Conservation (phyloP, 169 alveolate species). For the Cryptosporidium xiaoi region DNA sequence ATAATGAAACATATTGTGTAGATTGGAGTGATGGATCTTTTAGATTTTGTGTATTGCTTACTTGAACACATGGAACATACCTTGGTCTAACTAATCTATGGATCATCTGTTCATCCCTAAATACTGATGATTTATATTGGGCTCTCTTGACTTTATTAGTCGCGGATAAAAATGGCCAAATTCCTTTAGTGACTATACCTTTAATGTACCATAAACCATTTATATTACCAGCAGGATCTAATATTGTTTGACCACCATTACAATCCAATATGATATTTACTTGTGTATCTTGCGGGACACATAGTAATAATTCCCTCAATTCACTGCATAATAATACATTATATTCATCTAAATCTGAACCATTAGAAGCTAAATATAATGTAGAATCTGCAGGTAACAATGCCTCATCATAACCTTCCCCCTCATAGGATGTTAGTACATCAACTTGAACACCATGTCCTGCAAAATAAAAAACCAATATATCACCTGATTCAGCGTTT, state of each 20-base stretch:
- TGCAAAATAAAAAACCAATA: conserved; percentile 87
- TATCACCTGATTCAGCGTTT: conserved; percentile 84
- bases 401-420: conserved; percentile 93
- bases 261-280: conserved; percentile 87
- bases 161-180: conserved; percentile 90
- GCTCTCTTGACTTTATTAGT: conserved; percentile 88
- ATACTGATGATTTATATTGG: conserved; percentile 81
- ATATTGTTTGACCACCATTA: conserved; percentile 89
- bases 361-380: conserved; percentile 60
- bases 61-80: conserved; percentile 86
- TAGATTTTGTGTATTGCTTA: conserved; percentile 84
- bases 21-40: conserved; percentile 83
- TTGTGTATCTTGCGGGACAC: conserved; percentile 78
- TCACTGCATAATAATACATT: conserved; percentile 85
- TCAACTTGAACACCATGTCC: conserved; percentile 92
- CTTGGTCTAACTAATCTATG: conserved; percentile 86
- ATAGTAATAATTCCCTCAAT: conserved; percentile 80
- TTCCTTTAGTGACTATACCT: conserved; percentile 89
- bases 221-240: conserved; percentile 88
- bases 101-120: conserved; percentile 84
- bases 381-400: conserved; percentile 88
- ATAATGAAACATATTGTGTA: conserved; percentile 76
- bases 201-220: conserved; percentile 84
- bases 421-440: conserved; percentile 91
- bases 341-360: conserved; percentile 78